Base-by-base conservation (phyloP, 148 eudicot genomes). In the Fagopyrum tataricum region DNA sequence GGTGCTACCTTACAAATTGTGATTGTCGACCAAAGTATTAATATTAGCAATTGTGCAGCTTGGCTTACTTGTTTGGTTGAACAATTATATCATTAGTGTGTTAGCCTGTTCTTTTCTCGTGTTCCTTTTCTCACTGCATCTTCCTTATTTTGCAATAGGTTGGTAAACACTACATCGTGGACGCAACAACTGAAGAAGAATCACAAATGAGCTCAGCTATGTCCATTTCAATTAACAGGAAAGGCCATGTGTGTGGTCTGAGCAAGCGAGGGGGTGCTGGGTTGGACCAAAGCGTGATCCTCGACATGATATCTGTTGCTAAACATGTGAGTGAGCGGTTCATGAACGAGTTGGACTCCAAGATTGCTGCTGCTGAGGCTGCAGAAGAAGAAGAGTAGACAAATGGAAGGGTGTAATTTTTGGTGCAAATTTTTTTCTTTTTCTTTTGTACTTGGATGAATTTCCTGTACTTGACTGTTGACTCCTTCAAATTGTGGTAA, bases 281-380 rank as follows among this genome's bases (percentile, higher is more conserved):
- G 18, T 74, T 91, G 6, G 97, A 94, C 81, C 93, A 96, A 7
- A 95, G 97, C 41, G 75, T 91, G 55, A 84, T 95, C 74, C 92
- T 88, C 68, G 97, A 95, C 82, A 95, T 95, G 99, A 82, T 95
- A 62, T 90, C 97, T 5, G 97, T 90, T 62, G 92, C 92, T 18
- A 88, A 81, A 77, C 85, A 87, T 83, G 92, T 85, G 69, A 90
- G 92, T 44, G 96, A 91, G 78, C 86, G 84, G 77, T 78, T 95
- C 62, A 79, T 91, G 2, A 87, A 90, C 90, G 87, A 79, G 69
- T 79, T 95, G 80, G 99, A 95, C 44, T 88, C 96, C 0, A 97
- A 91, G 81, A 87, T 95, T 73, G 88, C 96, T 75, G 96, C 93
- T 72, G 93, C 97, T 70, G 81, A 82, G 69, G 85, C 85, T 75